phyloP scores from a whole-genome alignment of 2,329 filamentous ascomycete species.

The Fusarium metavorans region DNA sequence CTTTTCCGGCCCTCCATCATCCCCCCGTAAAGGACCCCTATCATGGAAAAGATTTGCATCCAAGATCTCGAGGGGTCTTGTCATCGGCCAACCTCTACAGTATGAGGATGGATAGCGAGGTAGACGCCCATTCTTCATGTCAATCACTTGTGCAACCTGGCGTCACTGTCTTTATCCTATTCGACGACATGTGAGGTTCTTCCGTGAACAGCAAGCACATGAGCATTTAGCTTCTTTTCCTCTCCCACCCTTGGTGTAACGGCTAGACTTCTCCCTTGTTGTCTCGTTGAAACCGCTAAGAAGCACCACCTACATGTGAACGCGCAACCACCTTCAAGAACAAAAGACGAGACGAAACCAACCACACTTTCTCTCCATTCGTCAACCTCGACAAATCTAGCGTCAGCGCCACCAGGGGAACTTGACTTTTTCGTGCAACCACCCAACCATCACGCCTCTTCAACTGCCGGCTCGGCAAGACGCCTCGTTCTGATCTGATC shows the following conservation, averaged over 20 bases:
- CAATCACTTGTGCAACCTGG: background rate
- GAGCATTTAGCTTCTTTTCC: slow-evolving; percentile 16
- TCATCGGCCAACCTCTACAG: slow-evolving; percentile 19
- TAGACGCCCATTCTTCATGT: background rate
- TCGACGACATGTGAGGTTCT: background rate
- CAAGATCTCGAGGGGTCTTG: slow-evolving; percentile 31
- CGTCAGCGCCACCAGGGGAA: slow-evolving; percentile 28
- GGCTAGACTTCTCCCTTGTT: slow-evolving; percentile 16
- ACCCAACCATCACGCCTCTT: background rate
- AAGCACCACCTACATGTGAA: slow-evolving; percentile 12
- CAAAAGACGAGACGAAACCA: slow-evolving; percentile 30
- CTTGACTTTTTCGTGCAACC: background rate
- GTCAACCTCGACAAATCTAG: slow-evolving; percentile 26
- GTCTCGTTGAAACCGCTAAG: slow-evolving; percentile 19
- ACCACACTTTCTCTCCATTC: slow-evolving; percentile 15
- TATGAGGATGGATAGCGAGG: slow-evolving; percentile 7
- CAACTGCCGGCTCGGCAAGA: slow-evolving; percentile 8
- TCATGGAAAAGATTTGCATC: slow-evolving; percentile 39
- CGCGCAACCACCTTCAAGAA: slow-evolving; percentile 19
- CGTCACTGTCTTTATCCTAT: slow-evolving; percentile 12
- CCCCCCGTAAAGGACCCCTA: slow-evolving; percentile 28
- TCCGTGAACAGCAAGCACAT: background rate
- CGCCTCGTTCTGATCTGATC: background rate
- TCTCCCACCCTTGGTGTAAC: slow-evolving; percentile 11
- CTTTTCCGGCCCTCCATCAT: slow-evolving; percentile 15